Evolutionary conservation across 257 asterid genomes (phyloP), one percentile per base, ranked within the genome.

Genomic region (Primulina huaijiensis): DNA sequence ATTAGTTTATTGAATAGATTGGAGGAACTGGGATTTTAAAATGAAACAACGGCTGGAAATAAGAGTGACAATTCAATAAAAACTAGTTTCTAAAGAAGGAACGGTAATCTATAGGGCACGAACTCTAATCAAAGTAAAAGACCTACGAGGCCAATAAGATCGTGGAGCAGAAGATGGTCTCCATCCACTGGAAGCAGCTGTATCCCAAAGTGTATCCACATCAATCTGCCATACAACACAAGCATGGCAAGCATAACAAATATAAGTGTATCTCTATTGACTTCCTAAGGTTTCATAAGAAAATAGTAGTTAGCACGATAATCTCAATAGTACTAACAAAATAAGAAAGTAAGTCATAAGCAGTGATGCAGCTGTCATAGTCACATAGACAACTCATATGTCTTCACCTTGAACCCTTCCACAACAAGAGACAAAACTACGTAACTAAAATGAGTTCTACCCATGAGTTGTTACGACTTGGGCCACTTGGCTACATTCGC

Each of bases 111-210:
- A 40, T 66, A 6, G 8, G 70, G 38, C 27, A 73, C 8, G 8
- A 27, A 67, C 71, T 8, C 31, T 29, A 11, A 67, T 30, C n/a
- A 11, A 60, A 58, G n/a, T 19, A 33, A 31, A 76, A 58, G 67
- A 78, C 92, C 11, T 89, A 93, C 97, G 75, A 19, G 96, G 96
- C 99, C 99, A 93, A 80, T 91, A 77, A 74, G 94, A 86, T 76
- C 97, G 83, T 21, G 99, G 99, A 69, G 96, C 90, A 78, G 99
- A 93, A 3, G 99, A 93, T 43, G 99, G 96, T 74, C 89, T 87
- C 99, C 99, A 93, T 66, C 92, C 97, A 81, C 80, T 87, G 71
- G 97, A 84, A 71, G 83, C 83, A 67, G 95, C 96, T 64, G 92
- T 72, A 64, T 70, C 84, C 99, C 99, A 93, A 67, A 93, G 97